Conservation (phyloP, 768 basidiomycete genomes). For the Hypsizygus marmoreus region DNA sequence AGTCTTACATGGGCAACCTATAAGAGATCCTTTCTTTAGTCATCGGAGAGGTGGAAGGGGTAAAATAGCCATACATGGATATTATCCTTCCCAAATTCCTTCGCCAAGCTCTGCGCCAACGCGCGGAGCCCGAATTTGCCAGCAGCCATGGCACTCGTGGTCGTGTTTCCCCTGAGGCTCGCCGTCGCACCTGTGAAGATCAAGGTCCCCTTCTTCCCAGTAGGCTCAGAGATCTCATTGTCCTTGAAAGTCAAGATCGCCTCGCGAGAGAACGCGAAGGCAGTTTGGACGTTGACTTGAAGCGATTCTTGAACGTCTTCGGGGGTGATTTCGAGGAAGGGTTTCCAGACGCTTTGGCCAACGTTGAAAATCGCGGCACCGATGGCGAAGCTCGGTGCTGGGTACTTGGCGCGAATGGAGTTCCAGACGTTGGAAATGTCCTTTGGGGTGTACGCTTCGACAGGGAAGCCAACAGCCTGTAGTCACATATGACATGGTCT, state of each 20-base stretch:
- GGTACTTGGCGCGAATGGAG: constrained; percentile 44
- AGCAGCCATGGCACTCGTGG: constrained; percentile 61
- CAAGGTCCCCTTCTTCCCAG: constrained; percentile 59
- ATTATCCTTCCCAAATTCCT: constrained; percentile 72
- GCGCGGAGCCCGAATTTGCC: constrained; percentile 64
- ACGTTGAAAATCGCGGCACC: constrained; percentile 67
- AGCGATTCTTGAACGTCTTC: constrained; percentile 52
- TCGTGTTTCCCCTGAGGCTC: constrained; percentile 56
- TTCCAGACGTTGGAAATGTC: constrained; percentile 53
- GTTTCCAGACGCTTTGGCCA: constrained; percentile 58
- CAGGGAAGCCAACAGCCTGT: constrained; percentile 57
- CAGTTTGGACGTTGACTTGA: constrained; percentile 53
- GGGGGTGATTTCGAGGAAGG: constrained; percentile 63
- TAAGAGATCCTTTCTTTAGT: not conserved
- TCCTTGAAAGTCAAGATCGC: constrained; percentile 59
- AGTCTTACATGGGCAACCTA: constrained; percentile 64
- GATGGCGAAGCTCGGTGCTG: constrained; percentile 49
- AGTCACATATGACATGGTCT: constrained; percentile 10
- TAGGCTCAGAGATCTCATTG: constrained; percentile 45
- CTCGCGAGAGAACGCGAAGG: constrained; percentile 65
- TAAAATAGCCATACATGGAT: constrained; percentile 53
- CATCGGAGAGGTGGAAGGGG: not conserved
- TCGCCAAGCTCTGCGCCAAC: constrained; percentile 68
- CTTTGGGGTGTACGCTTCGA: constrained; percentile 47
- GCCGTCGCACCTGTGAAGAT: constrained; percentile 77